phyloP scores from a whole-genome alignment of 1,139 yeast genomes.

The Sugiyamaella paludigena region DNA sequence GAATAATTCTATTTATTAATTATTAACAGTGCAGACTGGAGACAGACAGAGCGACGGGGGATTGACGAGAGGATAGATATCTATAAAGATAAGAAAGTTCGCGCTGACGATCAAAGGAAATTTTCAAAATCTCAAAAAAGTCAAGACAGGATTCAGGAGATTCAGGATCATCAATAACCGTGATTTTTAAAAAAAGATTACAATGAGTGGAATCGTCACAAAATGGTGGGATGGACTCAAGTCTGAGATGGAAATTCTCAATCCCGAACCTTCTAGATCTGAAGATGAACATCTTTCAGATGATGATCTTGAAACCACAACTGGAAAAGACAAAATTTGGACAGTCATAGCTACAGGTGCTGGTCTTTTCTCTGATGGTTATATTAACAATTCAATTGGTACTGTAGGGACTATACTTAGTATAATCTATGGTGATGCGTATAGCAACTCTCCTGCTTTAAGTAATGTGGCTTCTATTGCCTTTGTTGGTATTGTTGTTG shows the following conservation, averaged over 20 bases:
- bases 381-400: slow-evolving; percentile 77
- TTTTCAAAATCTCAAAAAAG: no score
- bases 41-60: no score
- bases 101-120: no score
- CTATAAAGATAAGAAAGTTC: no score
- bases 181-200: background rate
- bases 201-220: background rate
- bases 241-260: background rate
- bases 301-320: background rate
- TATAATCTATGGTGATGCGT: slow-evolving; percentile 59
- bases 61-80: no score
- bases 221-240: background rate
- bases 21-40: no score
- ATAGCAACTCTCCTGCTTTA: slow-evolving; percentile 61
- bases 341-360: slow-evolving; percentile 86
- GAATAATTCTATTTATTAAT: no score
- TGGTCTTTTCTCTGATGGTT: slow-evolving; percentile 87
- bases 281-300: slow-evolving; percentile 1
- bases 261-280: slow-evolving; percentile 1
- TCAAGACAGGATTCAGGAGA: no score
- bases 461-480: slow-evolving; percentile 79
- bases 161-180: no score
- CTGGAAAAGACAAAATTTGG: slow-evolving; percentile 42
- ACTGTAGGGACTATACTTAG: slow-evolving; percentile 70
- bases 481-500: slow-evolving; percentile 84